A percentile compares a stretch with the other conserved stretches of the same genome.
phyloP scores from a whole-genome alignment of 2,329 filamentous ascomycete species.

The Xylariaceae sp. region DNA sequence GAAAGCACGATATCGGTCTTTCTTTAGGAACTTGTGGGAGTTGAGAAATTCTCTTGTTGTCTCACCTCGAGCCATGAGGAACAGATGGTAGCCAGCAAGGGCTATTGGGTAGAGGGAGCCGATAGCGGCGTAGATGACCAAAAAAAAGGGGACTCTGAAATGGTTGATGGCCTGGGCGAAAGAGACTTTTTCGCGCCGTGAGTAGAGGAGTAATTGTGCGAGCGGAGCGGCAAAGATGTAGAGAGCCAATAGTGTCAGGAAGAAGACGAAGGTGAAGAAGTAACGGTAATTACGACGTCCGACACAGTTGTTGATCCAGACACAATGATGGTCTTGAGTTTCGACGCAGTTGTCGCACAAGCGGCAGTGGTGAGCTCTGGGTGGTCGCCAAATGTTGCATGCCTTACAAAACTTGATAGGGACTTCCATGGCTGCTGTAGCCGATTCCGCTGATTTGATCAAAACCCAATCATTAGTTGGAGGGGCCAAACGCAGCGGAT shows the following conservation, averaged over 20 bases:
- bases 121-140: conserved; percentile 78
- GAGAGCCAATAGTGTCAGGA: conserved; percentile 69
- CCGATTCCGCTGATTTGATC: conserved; percentile 72
- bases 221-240: conserved; percentile 75
- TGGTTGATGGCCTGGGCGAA: conserved; percentile 66
- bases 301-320: conserved; percentile 98
- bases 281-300: conserved; percentile 96
- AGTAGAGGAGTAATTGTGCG: conserved; percentile 76
- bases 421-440: conserved; percentile 90
- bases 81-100: conserved; percentile 83
- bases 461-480: conserved; percentile 91
- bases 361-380: conserved; percentile 91
- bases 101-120: conserved; percentile 76
- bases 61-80: conserved; percentile 85
- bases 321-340: conserved; percentile 95
- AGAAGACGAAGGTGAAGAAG: conserved; percentile 88
- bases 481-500: conserved; percentile 76
- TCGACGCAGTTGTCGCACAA: conserved; percentile 97
- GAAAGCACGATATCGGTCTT: conserved; percentile 87
- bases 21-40: conserved; percentile 89
- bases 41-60: conserved; percentile 96
- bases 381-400: conserved; percentile 95
- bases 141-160: conserved; percentile 78
- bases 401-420: conserved; percentile 98
- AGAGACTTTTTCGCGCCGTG: conserved; percentile 55